Base-by-base conservation (phyloP, 1,139 yeast species). In the Pichia sp. region DNA sequence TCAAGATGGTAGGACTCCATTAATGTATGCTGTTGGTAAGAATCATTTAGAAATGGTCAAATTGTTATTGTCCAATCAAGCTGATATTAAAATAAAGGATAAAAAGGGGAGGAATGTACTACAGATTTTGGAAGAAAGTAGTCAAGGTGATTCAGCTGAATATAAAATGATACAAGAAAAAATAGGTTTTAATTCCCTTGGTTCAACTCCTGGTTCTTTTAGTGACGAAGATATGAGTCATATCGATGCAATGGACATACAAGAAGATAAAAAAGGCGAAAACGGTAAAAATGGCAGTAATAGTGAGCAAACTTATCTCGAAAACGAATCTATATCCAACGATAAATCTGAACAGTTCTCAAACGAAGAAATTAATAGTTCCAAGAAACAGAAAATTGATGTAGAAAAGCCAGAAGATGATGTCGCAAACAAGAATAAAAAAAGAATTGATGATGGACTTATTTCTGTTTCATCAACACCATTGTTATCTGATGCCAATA, bases 21-120 rank as follows among this genome's bases (percentile, higher is more conserved):
- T 90, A 45, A 76, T 84, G 69, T 79, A 82, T 25, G 76, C 95
- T 8, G 92, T 87, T 36, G 96, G 96, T 4, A 73, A 95, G 50
- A 92, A 90, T 2, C 94, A 87, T 60, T 56, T 69, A 22, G 82
- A 78, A 4, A 83, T 87, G 22, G 92, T 85, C 4, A 74, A 79
- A 55, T 70, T 87, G 43, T 68, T 90, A 40, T 61, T 89, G 28
- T 79, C 82, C 16, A 79, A 82, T 44, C 95, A 94, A 23, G 95
- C 96, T 0, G 77, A 86, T 60, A 86, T 92, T 0, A 72, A 73
- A 38, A 64, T 69, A 42, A 64, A 73, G 33, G 74, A 71, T 41
- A 85, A 80, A 28, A 79, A 77, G 53, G 71, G 73, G 0, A 62
- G 71, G 46, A 74, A 75, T 45, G 82, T 83, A 1, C 62, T 83